phyloP scores from a whole-genome alignment of 176 grass and related monocot species.

The Ensete ventricosum region DNA sequence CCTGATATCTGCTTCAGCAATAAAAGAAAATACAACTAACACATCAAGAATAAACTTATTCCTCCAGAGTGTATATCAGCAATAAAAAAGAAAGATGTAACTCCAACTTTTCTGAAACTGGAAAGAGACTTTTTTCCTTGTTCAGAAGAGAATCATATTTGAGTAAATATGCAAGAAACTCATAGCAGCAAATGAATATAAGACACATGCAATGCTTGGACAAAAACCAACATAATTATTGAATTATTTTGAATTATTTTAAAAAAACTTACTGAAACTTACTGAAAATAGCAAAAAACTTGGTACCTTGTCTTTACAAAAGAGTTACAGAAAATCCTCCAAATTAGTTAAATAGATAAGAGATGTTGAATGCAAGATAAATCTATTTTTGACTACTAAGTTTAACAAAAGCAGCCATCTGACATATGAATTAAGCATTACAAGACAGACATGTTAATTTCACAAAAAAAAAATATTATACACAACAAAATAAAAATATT shows the following conservation, averaged over 20 bases:
- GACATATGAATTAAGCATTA: no score
- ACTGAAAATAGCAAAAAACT: not conserved
- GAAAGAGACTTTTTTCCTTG: not conserved
- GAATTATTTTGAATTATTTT: not conserved
- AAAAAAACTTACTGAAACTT: no score
- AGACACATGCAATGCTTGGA: not conserved
- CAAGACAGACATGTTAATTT: no score
- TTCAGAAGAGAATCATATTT: not conserved
- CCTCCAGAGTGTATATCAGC: not conserved
- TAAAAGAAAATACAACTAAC: conserved; percentile 1
- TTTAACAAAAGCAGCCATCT: no score
- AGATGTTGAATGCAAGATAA: not conserved
- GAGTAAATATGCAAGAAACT: not conserved
- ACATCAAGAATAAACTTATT: not conserved
- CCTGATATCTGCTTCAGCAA: conserved; percentile 54
- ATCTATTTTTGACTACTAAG: not conserved
- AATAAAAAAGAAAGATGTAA: not conserved
- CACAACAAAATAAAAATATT: not conserved
- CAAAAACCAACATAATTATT: not conserved
- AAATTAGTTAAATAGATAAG: not conserved
- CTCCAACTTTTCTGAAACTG: not conserved
- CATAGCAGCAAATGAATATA: not conserved
- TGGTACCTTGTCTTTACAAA: no score
- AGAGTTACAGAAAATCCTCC: not conserved
- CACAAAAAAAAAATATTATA: not conserved